phyloP scores from a whole-genome alignment of 257 asterid species.

The Datura wrightii region DNA sequence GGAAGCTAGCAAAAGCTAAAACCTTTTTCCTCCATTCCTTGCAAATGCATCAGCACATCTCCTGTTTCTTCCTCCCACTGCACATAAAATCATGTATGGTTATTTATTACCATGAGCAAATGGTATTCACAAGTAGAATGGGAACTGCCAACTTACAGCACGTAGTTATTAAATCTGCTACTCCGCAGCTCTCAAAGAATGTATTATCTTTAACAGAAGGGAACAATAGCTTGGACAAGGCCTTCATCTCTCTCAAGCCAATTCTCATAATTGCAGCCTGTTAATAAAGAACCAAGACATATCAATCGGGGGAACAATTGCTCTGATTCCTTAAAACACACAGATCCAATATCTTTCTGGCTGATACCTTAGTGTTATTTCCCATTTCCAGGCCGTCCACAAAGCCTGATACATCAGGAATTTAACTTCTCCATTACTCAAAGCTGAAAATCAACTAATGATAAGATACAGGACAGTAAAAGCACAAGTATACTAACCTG shows the following conservation, averaged over 20 bases:
- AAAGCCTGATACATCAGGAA: constrained; percentile 58
- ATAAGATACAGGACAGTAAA: constrained; percentile 28
- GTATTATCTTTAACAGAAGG: constrained; percentile 88
- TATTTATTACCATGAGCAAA: background rate
- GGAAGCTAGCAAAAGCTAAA: background rate
- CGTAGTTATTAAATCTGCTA: constrained; percentile 91
- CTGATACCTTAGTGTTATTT: constrained; percentile 79
- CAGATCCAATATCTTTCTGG: background rate
- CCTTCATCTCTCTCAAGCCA: constrained; percentile 93
- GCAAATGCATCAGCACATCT: constrained; percentile 95
- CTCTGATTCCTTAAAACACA: background rate
- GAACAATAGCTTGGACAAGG: constrained; percentile 80
- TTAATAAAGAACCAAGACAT: background rate
- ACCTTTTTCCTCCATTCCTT: constrained; percentile 81
- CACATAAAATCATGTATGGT: constrained; percentile 27
- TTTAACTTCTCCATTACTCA: background rate
- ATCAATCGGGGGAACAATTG: background rate
- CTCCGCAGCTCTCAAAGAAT: constrained; percentile 96
- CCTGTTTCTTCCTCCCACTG: constrained; percentile 96
- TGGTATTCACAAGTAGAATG: background rate
- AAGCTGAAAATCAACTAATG: constrained; percentile 18
- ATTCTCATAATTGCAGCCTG: constrained; percentile 98
- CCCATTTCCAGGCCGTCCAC: constrained; percentile 98
- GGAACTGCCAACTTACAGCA: constrained; percentile 68
- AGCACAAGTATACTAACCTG: constrained; percentile 52